phyloP scores from a whole-genome alignment of 2,329 filamentous ascomycete genomes.

The Aureobasidium vineae region DNA sequence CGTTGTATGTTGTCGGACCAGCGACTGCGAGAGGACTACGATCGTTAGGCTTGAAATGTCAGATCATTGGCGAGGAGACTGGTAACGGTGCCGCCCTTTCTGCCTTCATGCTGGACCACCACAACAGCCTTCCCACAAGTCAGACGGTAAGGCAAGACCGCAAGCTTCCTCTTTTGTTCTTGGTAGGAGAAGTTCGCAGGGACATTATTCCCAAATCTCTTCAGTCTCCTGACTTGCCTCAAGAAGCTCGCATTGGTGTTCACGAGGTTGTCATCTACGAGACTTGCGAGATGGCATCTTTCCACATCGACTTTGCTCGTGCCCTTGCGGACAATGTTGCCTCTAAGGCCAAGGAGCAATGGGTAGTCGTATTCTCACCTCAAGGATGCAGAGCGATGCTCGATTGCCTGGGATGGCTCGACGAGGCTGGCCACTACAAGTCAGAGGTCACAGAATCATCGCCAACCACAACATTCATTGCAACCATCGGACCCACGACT shows the following conservation, averaged over 20 bases:
- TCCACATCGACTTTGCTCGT: conserved; percentile 63
- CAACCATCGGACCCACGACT: conserved; percentile 93
- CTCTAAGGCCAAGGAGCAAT: conserved; percentile 49
- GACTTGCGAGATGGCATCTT: conserved; percentile 77
- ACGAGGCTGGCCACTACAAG: conserved; percentile 41
- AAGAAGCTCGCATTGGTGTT: conserved; percentile 59
- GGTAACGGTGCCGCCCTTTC: conserved; percentile 83
- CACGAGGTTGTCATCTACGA: conserved; percentile 83
- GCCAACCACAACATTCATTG: conserved; percentile 58
- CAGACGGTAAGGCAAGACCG: conserved; percentile 35
- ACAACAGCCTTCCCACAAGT: conserved; percentile 49
- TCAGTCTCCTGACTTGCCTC: conserved; percentile 56
- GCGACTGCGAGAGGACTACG: conserved; percentile 73
- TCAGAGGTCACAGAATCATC: conserved; percentile 28
- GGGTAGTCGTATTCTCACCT: conserved; percentile 72
- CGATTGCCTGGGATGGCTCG: conserved; percentile 50
- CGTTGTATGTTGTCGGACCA: conserved; percentile 76
- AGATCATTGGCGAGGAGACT: conserved; percentile 74
- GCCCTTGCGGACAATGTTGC: conserved; percentile 25
- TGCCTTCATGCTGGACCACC: conserved; percentile 74
- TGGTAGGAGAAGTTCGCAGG: conserved; percentile 83
- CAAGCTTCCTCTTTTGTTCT: conserved; percentile 71
- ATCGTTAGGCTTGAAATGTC: conserved; percentile 50
- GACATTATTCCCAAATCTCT: conserved; percentile 86
- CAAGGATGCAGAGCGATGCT: conserved; percentile 63